Percentiles rank a stretch among this genome's conserved stretches.
Conservation (phyloP, 139 green algal species). For the Zygnema cylindricum region DNA sequence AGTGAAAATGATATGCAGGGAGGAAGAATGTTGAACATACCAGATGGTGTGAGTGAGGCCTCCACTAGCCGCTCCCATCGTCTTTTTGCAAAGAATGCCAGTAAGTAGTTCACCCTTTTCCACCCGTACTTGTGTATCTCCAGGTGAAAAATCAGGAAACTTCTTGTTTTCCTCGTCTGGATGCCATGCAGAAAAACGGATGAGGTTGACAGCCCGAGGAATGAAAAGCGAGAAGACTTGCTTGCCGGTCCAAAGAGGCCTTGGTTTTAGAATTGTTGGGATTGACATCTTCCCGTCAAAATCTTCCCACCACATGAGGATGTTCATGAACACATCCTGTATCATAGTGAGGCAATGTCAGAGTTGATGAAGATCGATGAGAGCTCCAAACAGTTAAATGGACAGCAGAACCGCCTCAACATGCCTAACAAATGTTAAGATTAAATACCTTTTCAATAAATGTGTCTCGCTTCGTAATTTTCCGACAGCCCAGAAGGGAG, state of each 20-base stretch:
- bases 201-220: slow-evolving; percentile 82
- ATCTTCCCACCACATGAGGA: slow-evolving; percentile 92
- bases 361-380: no score
- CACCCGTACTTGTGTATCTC: slow-evolving; percentile 88
- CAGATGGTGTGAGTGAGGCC: slow-evolving; percentile 93
- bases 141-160: slow-evolving; percentile 75
- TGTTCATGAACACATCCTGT: slow-evolving; percentile 94
- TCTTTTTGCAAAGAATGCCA: slow-evolving; percentile 96
- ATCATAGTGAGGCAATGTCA: no score
- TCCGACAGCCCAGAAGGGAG: slow-evolving; percentile 86
- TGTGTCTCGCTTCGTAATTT: slow-evolving; percentile 97
- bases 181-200: slow-evolving; percentile 82
- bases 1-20: not conserved
- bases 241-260: slow-evolving; percentile 97
- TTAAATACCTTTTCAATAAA: slow-evolving; percentile 92
- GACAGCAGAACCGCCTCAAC: no score
- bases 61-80: slow-evolving; percentile 81
- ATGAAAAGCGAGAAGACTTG: slow-evolving; percentile 82
- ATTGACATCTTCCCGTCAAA: slow-evolving; percentile 93
- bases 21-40: slow-evolving; percentile 44
- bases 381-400: no score
- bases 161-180: slow-evolving; percentile 78
- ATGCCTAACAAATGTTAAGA: no score
- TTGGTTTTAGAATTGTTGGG: slow-evolving; percentile 92
- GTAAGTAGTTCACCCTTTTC: slow-evolving; percentile 83